phyloP scores from a whole-genome alignment of 2,329 filamentous ascomycete species.

The Neurospora sp. region DNA sequence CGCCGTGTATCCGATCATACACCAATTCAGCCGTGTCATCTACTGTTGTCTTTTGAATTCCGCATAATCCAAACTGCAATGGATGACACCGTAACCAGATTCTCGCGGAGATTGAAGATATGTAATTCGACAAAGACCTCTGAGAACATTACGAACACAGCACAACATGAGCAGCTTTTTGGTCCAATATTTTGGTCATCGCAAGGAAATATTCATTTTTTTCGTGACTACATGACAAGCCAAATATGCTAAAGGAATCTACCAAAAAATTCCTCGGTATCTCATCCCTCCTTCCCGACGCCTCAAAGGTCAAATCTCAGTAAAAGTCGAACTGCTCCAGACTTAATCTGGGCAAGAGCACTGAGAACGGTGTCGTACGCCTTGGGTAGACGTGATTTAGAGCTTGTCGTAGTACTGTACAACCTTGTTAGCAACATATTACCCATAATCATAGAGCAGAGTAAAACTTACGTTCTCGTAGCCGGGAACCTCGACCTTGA shows the following conservation, averaged over 20 bases:
- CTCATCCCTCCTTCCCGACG: background rate
- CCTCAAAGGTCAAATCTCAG: background rate
- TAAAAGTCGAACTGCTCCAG: background rate
- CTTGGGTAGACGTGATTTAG: slow-evolving; percentile 48
- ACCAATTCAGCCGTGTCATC: background rate
- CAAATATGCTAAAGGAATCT: background rate
- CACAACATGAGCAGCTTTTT: background rate
- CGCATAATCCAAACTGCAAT: background rate
- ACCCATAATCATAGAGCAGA: background rate
- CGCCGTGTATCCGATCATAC: background rate
- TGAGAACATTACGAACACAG: background rate
- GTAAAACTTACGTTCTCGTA: slow-evolving; percentile 78
- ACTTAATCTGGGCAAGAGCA: slow-evolving; percentile 23
- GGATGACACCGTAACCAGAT: background rate
- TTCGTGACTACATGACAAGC: background rate
- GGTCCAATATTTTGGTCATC: background rate
- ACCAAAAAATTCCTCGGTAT: background rate
- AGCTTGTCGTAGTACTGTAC: slow-evolving; percentile 96
- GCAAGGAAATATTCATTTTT: background rate
- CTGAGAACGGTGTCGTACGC: slow-evolving; percentile 32
- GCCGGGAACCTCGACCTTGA: slow-evolving; percentile 90
- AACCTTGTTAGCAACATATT: slow-evolving; percentile 27
- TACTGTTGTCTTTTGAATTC: background rate
- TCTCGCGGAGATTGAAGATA: background rate
- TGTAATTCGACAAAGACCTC: background rate